These are phyloP conservation scores for Neopestalotiopsis sp. DNA, from an alignment of 2,329 filamentous ascomycete genomes.

Conservation along the genomic window DNA sequence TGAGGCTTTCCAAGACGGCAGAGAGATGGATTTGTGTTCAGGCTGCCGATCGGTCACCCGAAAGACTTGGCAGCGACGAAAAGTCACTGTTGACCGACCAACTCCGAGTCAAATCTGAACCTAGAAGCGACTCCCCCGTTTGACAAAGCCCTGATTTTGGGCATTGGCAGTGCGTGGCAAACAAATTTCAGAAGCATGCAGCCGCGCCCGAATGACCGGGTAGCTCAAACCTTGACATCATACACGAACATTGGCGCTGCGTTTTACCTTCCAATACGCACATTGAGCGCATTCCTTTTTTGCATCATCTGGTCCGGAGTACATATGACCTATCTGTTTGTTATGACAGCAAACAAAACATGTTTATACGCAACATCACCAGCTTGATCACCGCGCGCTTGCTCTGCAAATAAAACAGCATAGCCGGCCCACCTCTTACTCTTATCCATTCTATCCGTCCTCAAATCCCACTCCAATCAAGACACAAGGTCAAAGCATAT, in stretches of 20 bases:
- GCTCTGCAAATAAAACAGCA: neutral
- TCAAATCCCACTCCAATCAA: neutral
- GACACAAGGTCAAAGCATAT: neutral
- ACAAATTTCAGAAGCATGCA: neutral
- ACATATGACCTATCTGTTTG: neutral
- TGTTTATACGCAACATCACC: neutral
- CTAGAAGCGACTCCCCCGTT: neutral
- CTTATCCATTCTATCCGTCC: neutral
- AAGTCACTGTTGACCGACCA: neutral
- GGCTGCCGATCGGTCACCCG: neutral
- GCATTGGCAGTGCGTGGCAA: neutral
- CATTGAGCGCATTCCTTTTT: neutral
- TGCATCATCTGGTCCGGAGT: neutral
- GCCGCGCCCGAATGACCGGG: neutral
- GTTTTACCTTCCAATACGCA: slow-evolving; percentile 3
- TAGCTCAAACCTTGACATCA: slow-evolving; percentile 4
- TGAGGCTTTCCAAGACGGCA: neutral
- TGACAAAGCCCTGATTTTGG: neutral
- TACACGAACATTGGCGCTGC: neutral
- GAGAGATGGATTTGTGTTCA: slow-evolving; percentile 5
- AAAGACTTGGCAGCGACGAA: slow-evolving; percentile 3
- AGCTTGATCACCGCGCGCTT: neutral
- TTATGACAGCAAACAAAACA: neutral
- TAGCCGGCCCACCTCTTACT: neutral
- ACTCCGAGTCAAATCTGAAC: neutral